phyloP scores from a whole-genome alignment of 78 protist genomes.

The Monocercomonoides exilis region DNA sequence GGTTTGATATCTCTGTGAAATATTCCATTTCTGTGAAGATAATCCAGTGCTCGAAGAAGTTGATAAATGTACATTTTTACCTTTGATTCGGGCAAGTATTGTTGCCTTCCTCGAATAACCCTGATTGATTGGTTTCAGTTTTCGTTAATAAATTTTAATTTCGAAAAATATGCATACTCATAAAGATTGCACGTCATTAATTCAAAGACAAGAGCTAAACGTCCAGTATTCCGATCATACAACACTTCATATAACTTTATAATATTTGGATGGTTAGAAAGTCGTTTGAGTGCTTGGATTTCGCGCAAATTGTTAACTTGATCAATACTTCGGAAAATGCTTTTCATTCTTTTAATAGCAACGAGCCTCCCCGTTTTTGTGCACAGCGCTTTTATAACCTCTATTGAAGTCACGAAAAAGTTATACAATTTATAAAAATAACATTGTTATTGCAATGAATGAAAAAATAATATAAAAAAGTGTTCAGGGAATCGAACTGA shows the following conservation, averaged over 20 bases:
- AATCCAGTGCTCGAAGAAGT: slow-evolving; percentile 47
- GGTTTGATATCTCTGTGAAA: slow-evolving; percentile 89
- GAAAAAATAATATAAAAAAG: too few relatives aligned
- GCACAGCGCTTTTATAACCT: slow-evolving; percentile 71
- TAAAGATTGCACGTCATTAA: slow-evolving; percentile 44
- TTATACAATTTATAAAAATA: background rate
- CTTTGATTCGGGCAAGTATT: slow-evolving; percentile 37
- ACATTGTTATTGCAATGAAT: background rate
- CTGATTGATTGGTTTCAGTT: background rate
- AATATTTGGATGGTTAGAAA: slow-evolving; percentile 66
- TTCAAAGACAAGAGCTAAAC: slow-evolving; percentile 75
- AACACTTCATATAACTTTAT: slow-evolving; percentile 66
- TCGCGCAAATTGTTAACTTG: slow-evolving; percentile 64
- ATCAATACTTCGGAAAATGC: slow-evolving; percentile 25
- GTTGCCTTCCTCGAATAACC: background rate
- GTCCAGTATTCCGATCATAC: slow-evolving; percentile 51
- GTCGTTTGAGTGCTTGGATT: slow-evolving; percentile 73
- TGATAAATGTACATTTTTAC: slow-evolving; percentile 56
- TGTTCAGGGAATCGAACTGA: too few relatives aligned
- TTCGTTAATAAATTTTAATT: background rate
- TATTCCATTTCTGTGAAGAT: slow-evolving; percentile 68
- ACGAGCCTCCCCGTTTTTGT: slow-evolving; percentile 40
- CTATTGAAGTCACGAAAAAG: background rate
- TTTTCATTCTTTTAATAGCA: slow-evolving; percentile 80
- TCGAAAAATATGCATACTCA: background rate